phyloP scores from a whole-genome alignment of 202 grass and related monocot species.

The Sporobolus alterniflorus region DNA sequence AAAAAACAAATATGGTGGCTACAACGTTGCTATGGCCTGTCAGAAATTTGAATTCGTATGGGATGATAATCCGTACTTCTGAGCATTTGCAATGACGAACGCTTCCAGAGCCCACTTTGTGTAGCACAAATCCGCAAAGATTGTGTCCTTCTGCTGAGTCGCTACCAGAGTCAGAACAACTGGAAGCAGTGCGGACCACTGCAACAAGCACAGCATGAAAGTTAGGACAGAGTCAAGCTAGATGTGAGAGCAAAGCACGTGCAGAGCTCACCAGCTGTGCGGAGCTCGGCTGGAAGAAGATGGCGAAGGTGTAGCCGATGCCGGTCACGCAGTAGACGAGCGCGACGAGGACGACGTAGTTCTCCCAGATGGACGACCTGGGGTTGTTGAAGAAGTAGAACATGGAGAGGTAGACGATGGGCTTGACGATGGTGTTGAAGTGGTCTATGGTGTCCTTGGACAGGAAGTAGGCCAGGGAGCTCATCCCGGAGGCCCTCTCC shows the following conservation, averaged over 20 bases:
- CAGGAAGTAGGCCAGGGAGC: conserved; percentile 89
- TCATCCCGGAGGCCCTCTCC: conserved; percentile 94
- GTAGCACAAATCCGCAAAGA: conserved; percentile 84
- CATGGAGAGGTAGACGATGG: conserved; percentile 98
- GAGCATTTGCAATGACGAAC: conserved; percentile 87
- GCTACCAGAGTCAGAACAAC: conserved; percentile 88
- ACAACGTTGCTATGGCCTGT: neutral
- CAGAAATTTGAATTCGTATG: neutral
- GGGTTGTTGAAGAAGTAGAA: conserved; percentile 99
- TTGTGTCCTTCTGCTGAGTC: conserved; percentile 72
- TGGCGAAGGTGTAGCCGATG: conserved; percentile 91
- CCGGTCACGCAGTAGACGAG: conserved; percentile 91
- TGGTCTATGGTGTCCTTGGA: conserved; percentile 96
- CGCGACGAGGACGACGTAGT: conserved; percentile 75
- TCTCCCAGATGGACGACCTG: conserved; percentile 91
- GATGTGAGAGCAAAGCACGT: neutral
- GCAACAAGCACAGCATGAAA: neutral
- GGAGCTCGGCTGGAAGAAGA: conserved; percentile 92
- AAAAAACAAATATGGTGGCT: conserved; percentile 4
- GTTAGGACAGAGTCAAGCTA: neutral
- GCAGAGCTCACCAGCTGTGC: conserved; percentile 69
- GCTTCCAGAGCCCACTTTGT: conserved; percentile 94
- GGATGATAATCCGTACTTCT: conserved; percentile 49
- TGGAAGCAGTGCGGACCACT: conserved; percentile 95
- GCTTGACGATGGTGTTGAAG: conserved; percentile 93